A percentile compares a stretch with the other conserved stretches of the same genome.
Conservation (phyloP, 768 basidiomycete species). For the Rhodotorula babjevae region DNA sequence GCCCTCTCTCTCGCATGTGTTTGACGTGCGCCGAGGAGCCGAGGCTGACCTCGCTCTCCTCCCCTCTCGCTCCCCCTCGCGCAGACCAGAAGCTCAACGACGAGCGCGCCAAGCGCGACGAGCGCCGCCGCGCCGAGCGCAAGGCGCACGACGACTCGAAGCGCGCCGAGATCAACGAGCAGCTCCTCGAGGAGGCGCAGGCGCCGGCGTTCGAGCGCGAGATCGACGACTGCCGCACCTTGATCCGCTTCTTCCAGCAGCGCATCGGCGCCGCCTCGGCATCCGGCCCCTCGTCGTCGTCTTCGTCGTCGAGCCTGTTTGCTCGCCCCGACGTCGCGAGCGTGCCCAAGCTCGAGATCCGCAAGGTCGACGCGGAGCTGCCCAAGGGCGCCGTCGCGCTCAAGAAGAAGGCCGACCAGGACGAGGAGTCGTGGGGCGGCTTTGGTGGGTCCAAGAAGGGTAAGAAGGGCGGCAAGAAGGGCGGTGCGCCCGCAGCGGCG, state of each 20-base stretch:
- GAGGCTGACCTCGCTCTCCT: background rate
- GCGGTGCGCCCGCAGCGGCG: conserved; percentile 46
- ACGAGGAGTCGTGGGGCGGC: conserved; percentile 71
- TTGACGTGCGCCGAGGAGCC: too few relatives aligned
- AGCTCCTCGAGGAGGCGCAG: conserved; percentile 82
- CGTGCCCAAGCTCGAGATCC: conserved; percentile 73
- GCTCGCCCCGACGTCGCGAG: conserved; percentile 51
- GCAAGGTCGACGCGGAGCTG: conserved; percentile 62
- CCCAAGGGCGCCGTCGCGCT: conserved; percentile 62
- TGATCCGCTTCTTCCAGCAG: conserved; percentile 69
- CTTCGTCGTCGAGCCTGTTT: conserved; percentile 2
- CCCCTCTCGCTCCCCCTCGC: too few relatives aligned
- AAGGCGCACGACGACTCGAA: conserved; percentile 72
- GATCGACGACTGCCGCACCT: conserved; percentile 92
- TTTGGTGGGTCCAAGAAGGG: conserved; percentile 62
- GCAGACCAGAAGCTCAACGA: conserved; percentile 68
- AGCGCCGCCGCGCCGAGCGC: conserved; percentile 67
- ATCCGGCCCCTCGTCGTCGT: too few relatives aligned
- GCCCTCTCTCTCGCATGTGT: background rate
- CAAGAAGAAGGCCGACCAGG: conserved; percentile 91
- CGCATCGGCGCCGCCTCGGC: conserved; percentile 23
- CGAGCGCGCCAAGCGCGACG: conserved; percentile 74
- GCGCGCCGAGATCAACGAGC: conserved; percentile 70
- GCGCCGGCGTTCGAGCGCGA: conserved; percentile 82
- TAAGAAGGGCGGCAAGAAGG: conserved; percentile 46